Evolutionary conservation across 371 early-diverging fungal species (phyloP), one percentile per base, ranked within the genome.

Genomic region (Parasitella parasitica): DNA sequence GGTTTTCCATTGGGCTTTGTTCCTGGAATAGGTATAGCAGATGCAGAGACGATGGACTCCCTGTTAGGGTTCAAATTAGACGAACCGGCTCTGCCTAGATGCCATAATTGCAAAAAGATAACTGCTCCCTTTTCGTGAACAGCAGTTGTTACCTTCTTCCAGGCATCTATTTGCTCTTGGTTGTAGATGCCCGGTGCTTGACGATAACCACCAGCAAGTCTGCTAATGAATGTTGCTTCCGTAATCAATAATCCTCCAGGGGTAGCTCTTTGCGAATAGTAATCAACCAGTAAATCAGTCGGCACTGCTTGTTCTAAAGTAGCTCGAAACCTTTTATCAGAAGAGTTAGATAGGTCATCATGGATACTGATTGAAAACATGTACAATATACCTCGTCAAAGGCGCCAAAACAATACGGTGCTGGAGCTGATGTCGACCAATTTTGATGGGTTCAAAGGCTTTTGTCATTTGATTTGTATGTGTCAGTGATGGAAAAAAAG

Each of bases 61-160:
- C 30, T 37, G 35, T 55, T 62, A 13, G 61, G 54, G 18, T 61
- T 61, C 6, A 61, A 20, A 24, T 13, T 27, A 11, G 54, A 41
- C 2, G 41, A 41, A 32, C 57, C 57, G 36, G 61, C 57, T 26
- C 67, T 58, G 11, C 84, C 81, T 3, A 71, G 15, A 55, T 79
- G 77, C 86, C 86, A 86, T 16, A 89, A 69, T 69, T 89, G 89
- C 8, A 75, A 65, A 64, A 69, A 87, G 49, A 87, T 83, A 59
- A 74, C 57, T 18, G 84, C 83, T 0, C 80, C 83, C 50, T 82
- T 78, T 6, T 64, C 64, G 54, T 89, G 87, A 9, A 87, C 87
- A 20, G 81, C 83, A 24, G 80, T 73, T 0, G 82, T 80, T 9
- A 82, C 65, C 50, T 74, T 66, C 55, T 81, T 83, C 90, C 87